Base-by-base conservation (phyloP, 1,284 basidiomycete genomes). In the Fomitopsis pinicola region DNA sequence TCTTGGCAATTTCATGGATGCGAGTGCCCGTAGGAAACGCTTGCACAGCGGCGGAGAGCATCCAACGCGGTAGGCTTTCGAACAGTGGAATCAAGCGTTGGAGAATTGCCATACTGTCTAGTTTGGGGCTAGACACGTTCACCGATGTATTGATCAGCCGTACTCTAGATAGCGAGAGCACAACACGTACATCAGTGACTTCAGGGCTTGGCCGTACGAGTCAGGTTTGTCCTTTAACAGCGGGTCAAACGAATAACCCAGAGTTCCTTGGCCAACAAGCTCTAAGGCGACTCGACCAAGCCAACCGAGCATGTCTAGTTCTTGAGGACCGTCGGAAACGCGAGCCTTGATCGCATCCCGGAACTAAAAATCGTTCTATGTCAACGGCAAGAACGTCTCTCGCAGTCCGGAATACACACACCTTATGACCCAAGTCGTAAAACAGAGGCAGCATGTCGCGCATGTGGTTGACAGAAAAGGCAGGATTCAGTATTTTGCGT, bases 221-320 rank as follows among this genome's bases (percentile, higher is more conserved):
- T 77, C 67, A 6, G 45, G 15, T 15, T n/a, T 64, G 26, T 68
- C 62, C 26, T 68, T 64, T 10, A 64, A 60, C 19, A 79, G 66
- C 3, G 72, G 42, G 61, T 77, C 74, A 59, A 80, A 80, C 1
- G 75, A 74, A 63, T 78, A 74, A 17, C 79, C 76, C 2, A 77
- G 62, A 4, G 74, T 74, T 53, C 63, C 73, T 63, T 72, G 69
- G 10, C 72, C 72, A 19, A 74, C 66, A 8, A 71, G 62, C 58
- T 74, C 70, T 26, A 73, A 60, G 12, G 77, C 74, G 7, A 70
- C 67, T 15, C 72, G 69, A 2, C 71, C 67, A 67, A 76, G 72
- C 76, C 76, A 79, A 14, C 70, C 62, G 7, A 76, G 64, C 12
- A 79, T 62, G 59, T 80, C 74, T 22, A 78, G 64, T 60, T 77